Evolutionary conservation across 192 early-diverging fungal species (phyloP).

Genomic region (Rhizoclosmatium sp.): DNA sequence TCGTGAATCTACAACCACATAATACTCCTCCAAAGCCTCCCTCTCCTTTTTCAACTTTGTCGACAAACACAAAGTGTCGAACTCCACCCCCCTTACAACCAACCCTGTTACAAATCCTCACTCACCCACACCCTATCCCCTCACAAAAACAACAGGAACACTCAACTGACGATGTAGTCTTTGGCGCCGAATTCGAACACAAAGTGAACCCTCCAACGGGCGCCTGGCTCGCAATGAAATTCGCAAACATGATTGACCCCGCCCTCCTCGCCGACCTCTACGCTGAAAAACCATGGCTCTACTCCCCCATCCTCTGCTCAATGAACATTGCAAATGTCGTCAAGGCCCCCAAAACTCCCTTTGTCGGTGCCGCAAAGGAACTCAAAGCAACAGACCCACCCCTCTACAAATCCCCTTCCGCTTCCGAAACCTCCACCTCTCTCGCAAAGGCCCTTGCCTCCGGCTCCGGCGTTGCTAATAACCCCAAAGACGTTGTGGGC

Average conservation of each 20-base stretch:
- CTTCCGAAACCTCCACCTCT: neutral
- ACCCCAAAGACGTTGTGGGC: slow-evolving; percentile 34
- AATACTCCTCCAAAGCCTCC: too few species aligned
- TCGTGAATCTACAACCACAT: too few species aligned
- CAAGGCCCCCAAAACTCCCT: slow-evolving; percentile 28
- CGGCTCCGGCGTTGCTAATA: slow-evolving; percentile 25
- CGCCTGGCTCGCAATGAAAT: slow-evolving; percentile 74
- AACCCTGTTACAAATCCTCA: too few species aligned
- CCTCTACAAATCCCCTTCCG: slow-evolving; percentile 9
- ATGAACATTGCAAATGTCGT: slow-evolving; percentile 76
- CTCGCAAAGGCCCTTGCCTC: neutral
- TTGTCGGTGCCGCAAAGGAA: slow-evolving; percentile 20
- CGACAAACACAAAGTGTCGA: too few species aligned
- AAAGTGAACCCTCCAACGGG: slow-evolving; percentile 74
- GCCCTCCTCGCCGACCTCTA: slow-evolving; percentile 75
- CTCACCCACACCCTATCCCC: too few species aligned
- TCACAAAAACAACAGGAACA: slow-evolving; percentile 34
- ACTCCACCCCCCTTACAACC: too few species aligned
- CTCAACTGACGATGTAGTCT: slow-evolving; percentile 72
- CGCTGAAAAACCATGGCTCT: slow-evolving; percentile 76
- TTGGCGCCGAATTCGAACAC: slow-evolving; percentile 79
- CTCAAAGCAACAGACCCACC: slow-evolving; percentile 26
- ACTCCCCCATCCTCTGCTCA: slow-evolving; percentile 71
- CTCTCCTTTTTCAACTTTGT: too few species aligned
- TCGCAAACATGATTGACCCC: slow-evolving; percentile 80